A percentile compares a stretch with the other conserved stretches of the same genome.
Conservation (phyloP, 192 early-diverging fungal genomes). For the Coemansia reversa region DNA sequence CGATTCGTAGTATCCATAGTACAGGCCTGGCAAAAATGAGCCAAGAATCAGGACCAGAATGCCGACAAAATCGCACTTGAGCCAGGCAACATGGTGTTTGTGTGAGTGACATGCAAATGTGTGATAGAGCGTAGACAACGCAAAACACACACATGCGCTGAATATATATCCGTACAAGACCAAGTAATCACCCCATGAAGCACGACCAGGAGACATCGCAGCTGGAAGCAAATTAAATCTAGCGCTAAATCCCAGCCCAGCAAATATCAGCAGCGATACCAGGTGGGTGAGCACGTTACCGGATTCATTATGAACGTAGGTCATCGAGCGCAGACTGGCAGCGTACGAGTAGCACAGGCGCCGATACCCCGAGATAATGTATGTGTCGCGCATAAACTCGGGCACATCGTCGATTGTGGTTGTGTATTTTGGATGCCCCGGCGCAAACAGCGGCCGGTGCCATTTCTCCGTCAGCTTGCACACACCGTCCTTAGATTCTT, state of each 20-base stretch:
- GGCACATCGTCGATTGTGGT: conserved; percentile 61
- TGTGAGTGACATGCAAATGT: conserved; percentile 81
- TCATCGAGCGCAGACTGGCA: conserved; percentile 71
- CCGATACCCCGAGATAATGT: conserved; percentile 80
- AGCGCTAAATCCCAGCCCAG: conserved; percentile 54
- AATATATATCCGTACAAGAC: conserved; percentile 76
- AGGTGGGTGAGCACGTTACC: conserved; percentile 91
- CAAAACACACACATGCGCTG: conserved; percentile 78
- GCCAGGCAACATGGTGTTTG: conserved; percentile 51
- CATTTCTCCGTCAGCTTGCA: conserved; percentile 15
- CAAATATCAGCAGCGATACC: conserved; percentile 66
- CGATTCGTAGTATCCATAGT: conserved; percentile 63
- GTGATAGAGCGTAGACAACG: conserved; percentile 78
- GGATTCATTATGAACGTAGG: conserved; percentile 89
- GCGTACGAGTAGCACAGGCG: conserved; percentile 71
- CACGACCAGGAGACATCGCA: conserved; percentile 42
- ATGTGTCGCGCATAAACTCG: conserved; percentile 71
- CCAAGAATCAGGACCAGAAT: conserved; percentile 79
- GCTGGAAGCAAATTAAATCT: conserved; percentile 42
- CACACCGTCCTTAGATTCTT: neutral
- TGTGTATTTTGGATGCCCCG: conserved; percentile 48
- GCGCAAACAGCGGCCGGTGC: conserved; percentile 42
- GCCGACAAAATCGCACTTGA: conserved; percentile 87
- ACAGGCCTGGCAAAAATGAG: conserved; percentile 52
- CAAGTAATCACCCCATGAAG: conserved; percentile 63